Evolutionary conservation across 805 yeast species (phyloP).

Genomic region (Pichia nanzhaoensis): DNA sequence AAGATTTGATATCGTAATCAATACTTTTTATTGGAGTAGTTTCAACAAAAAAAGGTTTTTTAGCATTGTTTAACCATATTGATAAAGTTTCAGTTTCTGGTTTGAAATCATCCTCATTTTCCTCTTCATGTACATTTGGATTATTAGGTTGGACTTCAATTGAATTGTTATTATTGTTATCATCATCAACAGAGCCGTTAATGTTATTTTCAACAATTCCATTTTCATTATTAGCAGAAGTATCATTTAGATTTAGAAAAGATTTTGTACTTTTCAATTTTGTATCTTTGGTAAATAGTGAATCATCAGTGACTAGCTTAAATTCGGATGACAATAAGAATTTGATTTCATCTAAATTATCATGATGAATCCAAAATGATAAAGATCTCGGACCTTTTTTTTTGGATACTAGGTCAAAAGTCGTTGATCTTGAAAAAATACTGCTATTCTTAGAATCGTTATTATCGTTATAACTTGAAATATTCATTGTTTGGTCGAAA

Average conservation of each 20-base stretch:
- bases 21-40: neutral
- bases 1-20: slow-evolving; percentile 1
- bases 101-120: slow-evolving; percentile 17
- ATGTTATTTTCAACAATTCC: too few relatives aligned
- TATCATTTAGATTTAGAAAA: slow-evolving; percentile 9
- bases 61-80: slow-evolving; percentile 27
- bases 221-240: neutral
- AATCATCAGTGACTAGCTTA: slow-evolving; percentile 31
- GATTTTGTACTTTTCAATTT: slow-evolving; percentile 20
- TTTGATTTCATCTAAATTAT: slow-evolving; percentile 49
- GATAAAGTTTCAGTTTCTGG: slow-evolving; percentile 26
- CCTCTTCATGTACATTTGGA: neutral
- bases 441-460: slow-evolving; percentile 2
- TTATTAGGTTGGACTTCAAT: too few relatives aligned
- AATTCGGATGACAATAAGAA: slow-evolving; percentile 40
- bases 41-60: slow-evolving; percentile 18
- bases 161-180: too few relatives aligned
- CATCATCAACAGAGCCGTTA: too few relatives aligned
- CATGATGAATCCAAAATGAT: slow-evolving; percentile 52
- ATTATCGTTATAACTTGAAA: neutral
- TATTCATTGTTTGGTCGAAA: neutral
- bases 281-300: slow-evolving; percentile 21
- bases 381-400: slow-evolving; percentile 33
- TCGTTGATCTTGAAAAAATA: slow-evolving; percentile 21
- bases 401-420: slow-evolving; percentile 33